Base-by-base conservation (phyloP, 768 basidiomycete species). In the Mrakia blollopis region DNA sequence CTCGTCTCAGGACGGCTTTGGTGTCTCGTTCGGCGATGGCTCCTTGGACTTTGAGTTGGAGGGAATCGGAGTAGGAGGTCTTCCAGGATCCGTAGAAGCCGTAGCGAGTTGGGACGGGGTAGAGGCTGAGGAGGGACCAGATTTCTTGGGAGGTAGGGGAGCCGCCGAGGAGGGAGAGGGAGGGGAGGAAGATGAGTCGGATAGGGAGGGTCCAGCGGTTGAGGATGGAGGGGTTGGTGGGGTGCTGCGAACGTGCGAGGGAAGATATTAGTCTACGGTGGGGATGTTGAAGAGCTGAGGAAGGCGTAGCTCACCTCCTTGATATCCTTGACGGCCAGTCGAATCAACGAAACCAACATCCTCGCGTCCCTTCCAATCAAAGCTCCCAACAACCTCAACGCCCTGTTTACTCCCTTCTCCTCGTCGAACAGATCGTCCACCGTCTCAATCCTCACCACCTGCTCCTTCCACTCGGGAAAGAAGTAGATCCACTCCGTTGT, bases 41-140 rank as follows among this genome's bases (percentile, higher is more conserved):
- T 76, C 89, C 86, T 57, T 91, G 92, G 71, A 94, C 88, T 41
- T 78, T 78, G 68, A 78, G 73, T 50, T 74, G 77, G 41, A 78
- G 57, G 9, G 73, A 70, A 0, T 67, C 70, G 44, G 41, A 11
- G 77, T 78, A 78, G 30, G 52, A 63, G 1, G 39, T 86, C 83
- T 91, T 91, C 97, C 97, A 98, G 85, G 98, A 95, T 60, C 94
- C 97, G 81, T 99, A 99, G 44, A 99, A 86, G 67, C 87, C 88
- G 91, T 94, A 99, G 13, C 97, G 92, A 32, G 88, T 85, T 9
- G 90, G 88, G 73, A 89, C 90, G 75, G 92, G 90, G 82, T 91
- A 92, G 79, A 89, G 88, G 57, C 89, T 87, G 68, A 98, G 88
- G 72, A 98, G 89, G 76, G 90, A 89, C 97, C 97, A 99, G 11